Evolutionary conservation across 1,139 yeast species (phyloP), one percentile per base, ranked within the genome.

Genomic region (Arxiozyma heterogenica): DNA sequence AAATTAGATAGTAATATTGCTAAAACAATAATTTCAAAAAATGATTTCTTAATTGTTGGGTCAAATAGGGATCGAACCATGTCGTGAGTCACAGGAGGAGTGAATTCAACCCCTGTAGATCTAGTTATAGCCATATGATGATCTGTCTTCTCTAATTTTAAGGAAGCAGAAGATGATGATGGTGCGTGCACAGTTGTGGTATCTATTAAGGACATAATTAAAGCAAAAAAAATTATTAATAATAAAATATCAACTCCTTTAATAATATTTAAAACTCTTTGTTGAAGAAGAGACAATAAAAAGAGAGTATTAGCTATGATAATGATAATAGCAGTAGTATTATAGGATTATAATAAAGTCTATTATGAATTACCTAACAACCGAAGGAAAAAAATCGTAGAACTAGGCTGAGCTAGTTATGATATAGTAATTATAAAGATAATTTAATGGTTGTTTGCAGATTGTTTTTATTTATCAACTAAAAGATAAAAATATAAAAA

Each of bases 51-150:
- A 52, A 86, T 71, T 2, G 83, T 76, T 1, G 95, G 95, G 70
- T 87, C 94, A 62, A 88, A 83, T 52, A 88, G 73, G 1, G 94
- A 84, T 60, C 89, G 77, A 41, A 88, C 86, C 95, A 88, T 87
- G 66, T 88, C 96, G 64, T 84, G 86, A 27, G 96, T 88, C 61
- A 80, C 80, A 1, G 95, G 95, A 7, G 87, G 93, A 21, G 71
- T 68, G 61, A 87, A 87, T 17, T 76, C 73, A 4, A 57, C 57
- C 17, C 68, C 71, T 4, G 66, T 55, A 21, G 67, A 61, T 25
- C 70, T 57, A 11, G 69, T 65, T 41, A 58, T 57, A 3, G 68
- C 69, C 27, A 52, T 51, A 56, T 51, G 30, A 27, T 34, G 23
- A 11, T 43, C 27, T 22, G 30, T 27, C 21, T 47, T 41, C 17